Evolutionary conservation across 345 rosid species (phyloP), one percentile per base, ranked within the genome.

Genomic region (Sisymbrium irio): DNA sequence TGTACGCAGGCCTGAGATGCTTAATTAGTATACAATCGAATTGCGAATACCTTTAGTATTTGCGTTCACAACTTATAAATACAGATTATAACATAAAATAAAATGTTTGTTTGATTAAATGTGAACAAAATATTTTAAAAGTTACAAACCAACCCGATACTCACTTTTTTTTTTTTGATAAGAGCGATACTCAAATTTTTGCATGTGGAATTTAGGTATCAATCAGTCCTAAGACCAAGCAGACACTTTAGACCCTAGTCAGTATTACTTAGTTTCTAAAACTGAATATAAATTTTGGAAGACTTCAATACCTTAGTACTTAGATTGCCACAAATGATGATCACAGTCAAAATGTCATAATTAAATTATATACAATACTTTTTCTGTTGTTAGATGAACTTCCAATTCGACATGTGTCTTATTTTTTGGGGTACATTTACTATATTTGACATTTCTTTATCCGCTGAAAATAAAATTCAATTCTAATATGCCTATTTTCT

Each of bases 21-120:
- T 12, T 19, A n/a, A n/a, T n/a, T n/a, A 13, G 57, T 35, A 57
- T 44, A 69, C 45, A 57, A 33, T 44, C 65, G 32, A 33, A 19
- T 57, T 33, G 13, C 62, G 55, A 55, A 19, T 69, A 44, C 17
- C n/a, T 36, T 50, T 36, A 19, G 60, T 22, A 36, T 69, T 12
- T 44, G 56, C 56, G 17, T 69, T 69, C 65, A 57, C 56, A 69
- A 42, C 73, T 30, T 35, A 50, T 9, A 51, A 54, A 66, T 50
- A 36, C 22, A 50, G 36, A 5, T 4, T 9, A 20, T n/a, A 9
- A 15, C 44, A 9, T 62, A n/a, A 42, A 42, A 41, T 40, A 14
- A 13, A 17, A 7, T 30, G 11, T 10, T 17, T 17, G 0, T 35
- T 58, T 58, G 0, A 18, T 36, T 14, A 35, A 32, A 54, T 54